Conservation (phyloP, 345 rosid genomes). For the Citrus maxima region DNA sequence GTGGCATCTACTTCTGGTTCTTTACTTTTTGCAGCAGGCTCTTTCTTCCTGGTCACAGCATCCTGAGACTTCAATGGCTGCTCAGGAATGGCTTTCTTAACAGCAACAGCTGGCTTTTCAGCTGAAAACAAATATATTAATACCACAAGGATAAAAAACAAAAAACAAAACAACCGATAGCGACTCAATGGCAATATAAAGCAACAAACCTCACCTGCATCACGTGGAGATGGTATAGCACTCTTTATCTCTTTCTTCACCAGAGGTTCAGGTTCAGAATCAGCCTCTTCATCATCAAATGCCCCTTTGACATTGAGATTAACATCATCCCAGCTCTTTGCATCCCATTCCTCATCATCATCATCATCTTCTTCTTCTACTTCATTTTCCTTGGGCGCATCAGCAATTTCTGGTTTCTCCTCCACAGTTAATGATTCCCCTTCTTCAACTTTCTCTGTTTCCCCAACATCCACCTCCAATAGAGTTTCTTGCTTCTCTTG, state of each 20-base stretch:
- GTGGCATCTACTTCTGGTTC: conserved; percentile 26
- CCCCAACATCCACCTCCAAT: conserved; percentile 39
- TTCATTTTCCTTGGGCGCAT: conserved; percentile 48
- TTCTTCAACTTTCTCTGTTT: conserved; percentile 45
- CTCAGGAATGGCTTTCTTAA: conserved; percentile 22
- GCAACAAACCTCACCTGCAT: conserved; percentile 36
- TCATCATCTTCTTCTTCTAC: conserved; percentile 75
- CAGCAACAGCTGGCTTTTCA: conserved; percentile 25
- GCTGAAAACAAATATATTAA: conserved; percentile 1
- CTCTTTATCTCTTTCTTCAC: conserved; percentile 51
- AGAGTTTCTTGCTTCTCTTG: conserved; percentile 33
- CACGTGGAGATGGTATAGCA: conserved; percentile 27
- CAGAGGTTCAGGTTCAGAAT: conserved; percentile 53
- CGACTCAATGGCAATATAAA: neutral
- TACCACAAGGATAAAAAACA: neutral
- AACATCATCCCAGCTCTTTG: conserved; percentile 93
- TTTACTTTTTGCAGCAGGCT: conserved; percentile 33
- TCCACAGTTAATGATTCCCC: conserved; percentile 34
- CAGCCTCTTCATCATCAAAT: conserved; percentile 62
- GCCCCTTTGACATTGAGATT: conserved; percentile 67
- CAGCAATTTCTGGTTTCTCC: conserved; percentile 45
- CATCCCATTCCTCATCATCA: conserved; percentile 89
- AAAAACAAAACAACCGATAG: neutral
- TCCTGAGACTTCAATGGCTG: conserved; percentile 29
- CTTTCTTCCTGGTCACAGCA: conserved; percentile 34